Base-by-base conservation (phyloP, 331 rosid genomes). In the Dryas integrifolia region DNA sequence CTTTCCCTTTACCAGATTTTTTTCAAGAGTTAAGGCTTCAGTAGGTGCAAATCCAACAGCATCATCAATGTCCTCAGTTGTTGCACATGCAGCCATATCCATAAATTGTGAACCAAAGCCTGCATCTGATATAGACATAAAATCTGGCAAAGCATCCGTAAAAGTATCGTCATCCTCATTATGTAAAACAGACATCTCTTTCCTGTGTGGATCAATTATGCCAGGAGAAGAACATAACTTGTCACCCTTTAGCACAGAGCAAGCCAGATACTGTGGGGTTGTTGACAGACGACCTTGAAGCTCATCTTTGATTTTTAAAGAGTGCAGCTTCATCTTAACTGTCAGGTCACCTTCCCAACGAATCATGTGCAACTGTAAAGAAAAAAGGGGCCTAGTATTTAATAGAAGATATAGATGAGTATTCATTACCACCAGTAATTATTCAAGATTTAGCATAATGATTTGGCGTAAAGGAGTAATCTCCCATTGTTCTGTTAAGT, bases 91-190 rank as follows among this genome's bases (percentile, higher is more conserved):
- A 70, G 70, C 84, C 72, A 76, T 67, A 76, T 81, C 85, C 76
- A 79, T 70, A 70, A 76, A 77, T 16, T 80, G 90, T 45, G 85
- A 77, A 80, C 62, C 71, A 71, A 73, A 67, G 53, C 86, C 88
- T 53, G 80, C 82, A 70, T 94, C 96, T 30, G 91, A 75, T 44
- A 83, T 79, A 74, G 91, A 81, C 69, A 83, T 80, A 76, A 95
- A 95, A 14, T 95, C 98, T 46, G 93, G 88, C 81, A 91, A 87
- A 59, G 98, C 98, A 85, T 95, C 98, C 21, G 50, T 85, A 76
- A 89, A 95, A 65, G 80, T 73, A 80, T 95, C 97, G 51, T 95
- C 96, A 24, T 95, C 96, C 50, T 85, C 97, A 62, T 76, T 77
- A 70, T 69, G 72, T 75, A 84, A 80, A 35, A 58, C 67, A 6